These are phyloP conservation scores for Drechslera avenae DNA, from an alignment of 2,329 filamentous ascomycete genomes.

Conservation along the genomic window DNA sequence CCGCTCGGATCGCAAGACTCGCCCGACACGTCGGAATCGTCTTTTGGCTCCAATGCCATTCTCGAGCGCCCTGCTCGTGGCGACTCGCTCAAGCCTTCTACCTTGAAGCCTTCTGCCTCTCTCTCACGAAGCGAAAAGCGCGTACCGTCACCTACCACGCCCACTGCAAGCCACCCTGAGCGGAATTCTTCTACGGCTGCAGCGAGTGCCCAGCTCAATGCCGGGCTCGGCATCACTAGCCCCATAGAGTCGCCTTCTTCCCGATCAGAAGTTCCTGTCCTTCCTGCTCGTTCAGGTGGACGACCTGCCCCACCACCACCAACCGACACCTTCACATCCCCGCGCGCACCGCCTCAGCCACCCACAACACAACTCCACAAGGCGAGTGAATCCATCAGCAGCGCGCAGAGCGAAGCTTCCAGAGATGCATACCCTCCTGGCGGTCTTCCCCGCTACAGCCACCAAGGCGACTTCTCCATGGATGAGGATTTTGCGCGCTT, in stretches of 20 bases:
- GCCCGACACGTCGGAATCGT: constrained; percentile 42
- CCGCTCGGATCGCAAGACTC: constrained; percentile 46
- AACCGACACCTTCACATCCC: constrained; percentile 52
- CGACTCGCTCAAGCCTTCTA: constrained; percentile 60
- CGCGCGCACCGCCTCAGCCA: constrained; percentile 52
- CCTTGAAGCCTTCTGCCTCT: constrained; percentile 51
- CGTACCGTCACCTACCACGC: constrained; percentile 48
- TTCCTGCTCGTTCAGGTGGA: constrained; percentile 55
- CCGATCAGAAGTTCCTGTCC: constrained; percentile 50
- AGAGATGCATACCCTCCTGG: constrained; percentile 31
- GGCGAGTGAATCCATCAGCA: constrained; percentile 53
- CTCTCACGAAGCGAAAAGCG: constrained; percentile 66
- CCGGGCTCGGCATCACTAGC: constrained; percentile 50
- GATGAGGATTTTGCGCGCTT: constrained; percentile 95
- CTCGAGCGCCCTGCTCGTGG: constrained; percentile 60
- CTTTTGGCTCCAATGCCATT: constrained; percentile 47
- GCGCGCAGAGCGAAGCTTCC: constrained; percentile 49
- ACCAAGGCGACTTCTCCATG: constrained; percentile 86
- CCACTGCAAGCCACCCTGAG: constrained; percentile 46
- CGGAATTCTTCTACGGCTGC: constrained; percentile 47
- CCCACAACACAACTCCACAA: constrained; percentile 48
- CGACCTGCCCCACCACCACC: constrained; percentile 50
- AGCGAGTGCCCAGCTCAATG: constrained; percentile 44
- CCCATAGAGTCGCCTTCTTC: constrained; percentile 51
- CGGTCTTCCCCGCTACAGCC: constrained; percentile 61